A percentile compares a stretch with the other conserved stretches of the same genome.
Evolutionary conservation across 176 grass and related monocot species (phyloP).

Genomic region (barley (Hordeum vulgare)): MorexV3_pseudomolecules_assembly NC_058519.1:555912349-555912848

Average conservation of each 20-base stretch:
- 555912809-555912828: neutral
- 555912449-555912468: constrained; percentile 56
- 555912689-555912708: neutral
- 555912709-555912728: neutral
- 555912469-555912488: constrained; percentile 65
- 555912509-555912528: constrained; percentile 60
- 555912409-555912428: constrained; percentile 64
- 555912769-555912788: neutral
- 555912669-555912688: neutral
- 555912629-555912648: neutral
- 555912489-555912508: constrained; percentile 57
- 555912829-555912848: neutral
- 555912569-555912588: neutral
- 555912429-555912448: constrained; percentile 52
- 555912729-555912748: neutral
- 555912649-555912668: neutral
- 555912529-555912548: constrained; percentile 38
- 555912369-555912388: constrained; percentile 87
- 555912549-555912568: constrained; percentile 6
- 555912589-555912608: neutral
- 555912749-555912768: neutral
- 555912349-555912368: constrained; percentile 95
- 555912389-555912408: constrained; percentile 78
- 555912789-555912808: neutral
- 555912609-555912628: neutral